Evolutionary conservation across 2,329 filamentous ascomycete genomes (phyloP), one percentile per base, ranked within the genome.

Genomic region (Fusarium sarcochroum): DNA sequence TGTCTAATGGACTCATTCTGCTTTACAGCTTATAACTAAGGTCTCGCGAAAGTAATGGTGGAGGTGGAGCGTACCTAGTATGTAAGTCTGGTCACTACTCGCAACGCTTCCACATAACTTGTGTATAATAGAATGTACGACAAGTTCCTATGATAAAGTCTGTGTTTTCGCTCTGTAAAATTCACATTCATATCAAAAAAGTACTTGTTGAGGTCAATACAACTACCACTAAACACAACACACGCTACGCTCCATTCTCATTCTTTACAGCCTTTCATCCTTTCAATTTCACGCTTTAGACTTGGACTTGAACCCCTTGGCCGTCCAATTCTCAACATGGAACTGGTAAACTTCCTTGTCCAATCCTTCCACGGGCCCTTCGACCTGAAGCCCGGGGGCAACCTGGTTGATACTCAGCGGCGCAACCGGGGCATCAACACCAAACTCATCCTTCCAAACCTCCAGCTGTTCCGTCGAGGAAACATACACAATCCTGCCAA

Each of bases 401-500:
- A 80, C 71, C 4, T 78, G 64, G 13, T 66, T 70, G 10, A 80
- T 78, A 1, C 71, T 44, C 41, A 78, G 58, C 5, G 71, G 63
- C 7, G 46, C 63, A n/a, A 80, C 70, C 1, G 58, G 59, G 3
- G 58, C 67, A 3, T 17, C 3, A 14, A 73, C 56, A 0, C 75
- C 76, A 27, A 75, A 71, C 53, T 79, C 77, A 0, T 40, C 42
- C 63, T 66, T 63, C 78, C 78, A 80, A 15, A 49, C 46, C 13
- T 57, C 56, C 15, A 75, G 71, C 54, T 79, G 77, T 17, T 58
- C 56, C 9, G 77, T 72, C 0, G 77, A 79, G 3, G 75, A 69
- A 6, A 71, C 71, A 50, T 77, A 80, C 13, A 80, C 75, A 23
- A 80, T 79, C 32, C 73, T 73, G 2, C 78, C 78, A 17, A 80